Evolutionary conservation across 2,329 filamentous ascomycete species (phyloP).

Genomic region (Arthrinium phaeospermum): DNA sequence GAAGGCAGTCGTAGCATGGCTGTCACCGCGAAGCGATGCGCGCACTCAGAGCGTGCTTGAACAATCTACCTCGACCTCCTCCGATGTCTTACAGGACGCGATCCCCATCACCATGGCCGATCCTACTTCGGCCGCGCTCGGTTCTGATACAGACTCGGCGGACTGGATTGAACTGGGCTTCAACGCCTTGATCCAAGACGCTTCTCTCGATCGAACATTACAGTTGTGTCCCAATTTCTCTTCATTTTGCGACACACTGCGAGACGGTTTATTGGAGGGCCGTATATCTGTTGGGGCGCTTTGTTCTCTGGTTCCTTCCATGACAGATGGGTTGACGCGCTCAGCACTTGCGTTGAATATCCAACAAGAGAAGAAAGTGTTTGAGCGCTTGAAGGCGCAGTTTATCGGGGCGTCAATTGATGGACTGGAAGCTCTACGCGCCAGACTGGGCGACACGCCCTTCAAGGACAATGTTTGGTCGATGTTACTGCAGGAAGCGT

Average conservation of each 20-base stretch:
- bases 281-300: not conserved
- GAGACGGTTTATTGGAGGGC: constrained; percentile 1
- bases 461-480: constrained; percentile 26
- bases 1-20: constrained; percentile 21
- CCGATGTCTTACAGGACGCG: not conserved
- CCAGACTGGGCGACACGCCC: not conserved
- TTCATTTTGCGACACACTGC: constrained; percentile 1
- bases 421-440: constrained; percentile 26
- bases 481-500: constrained; percentile 29
- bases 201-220: not conserved
- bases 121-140: not conserved
- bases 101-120: not conserved
- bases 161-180: not conserved
- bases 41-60: not conserved
- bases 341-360: not conserved
- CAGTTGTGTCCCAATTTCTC: not conserved
- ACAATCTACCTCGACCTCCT: not conserved
- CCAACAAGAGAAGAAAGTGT: not conserved
- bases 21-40: constrained; percentile 8
- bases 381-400: constrained; percentile 22
- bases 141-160: not conserved
- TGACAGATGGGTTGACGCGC: not conserved
- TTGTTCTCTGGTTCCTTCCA: not conserved
- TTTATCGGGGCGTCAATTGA: constrained; percentile 32
- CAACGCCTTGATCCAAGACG: constrained; percentile 12